Percentiles rank a stretch among this genome's conserved stretches.
phyloP scores from a whole-genome alignment of 2,329 filamentous ascomycete genomes.

The Dryadomyces quercivorus region DNA sequence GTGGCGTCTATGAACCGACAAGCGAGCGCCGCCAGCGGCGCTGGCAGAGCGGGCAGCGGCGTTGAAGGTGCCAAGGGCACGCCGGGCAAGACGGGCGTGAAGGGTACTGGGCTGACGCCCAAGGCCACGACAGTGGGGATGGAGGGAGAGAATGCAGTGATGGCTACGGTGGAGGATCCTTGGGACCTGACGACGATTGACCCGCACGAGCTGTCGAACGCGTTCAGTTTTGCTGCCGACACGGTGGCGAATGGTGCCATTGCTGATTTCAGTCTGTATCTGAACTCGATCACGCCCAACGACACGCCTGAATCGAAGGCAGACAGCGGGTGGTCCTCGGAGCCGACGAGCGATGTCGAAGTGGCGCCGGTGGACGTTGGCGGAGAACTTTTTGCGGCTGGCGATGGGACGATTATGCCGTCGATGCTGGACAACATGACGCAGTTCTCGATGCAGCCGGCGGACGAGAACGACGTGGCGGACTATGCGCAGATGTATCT shows the following conservation, averaged over 20 bases:
- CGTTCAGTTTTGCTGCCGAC: conserved; percentile 26
- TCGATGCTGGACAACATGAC: conserved; percentile 28
- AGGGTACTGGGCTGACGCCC: conserved; percentile 15
- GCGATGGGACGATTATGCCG: conserved; percentile 32
- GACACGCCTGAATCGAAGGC: conserved; percentile 54
- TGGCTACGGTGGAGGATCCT: conserved; percentile 11
- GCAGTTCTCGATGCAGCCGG: conserved; percentile 20
- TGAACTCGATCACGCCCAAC: conserved; percentile 41
- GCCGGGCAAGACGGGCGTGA: conserved; percentile 16
- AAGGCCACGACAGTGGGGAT: conserved; percentile 15
- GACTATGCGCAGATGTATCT: conserved; percentile 9
- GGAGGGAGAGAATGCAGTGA: conserved; percentile 14
- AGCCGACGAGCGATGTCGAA: conserved; percentile 52
- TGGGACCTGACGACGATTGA: conserved; percentile 35
- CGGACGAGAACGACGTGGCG: conserved; percentile 14
- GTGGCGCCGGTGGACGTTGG: conserved; percentile 37
- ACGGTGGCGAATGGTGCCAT: conserved; percentile 32
- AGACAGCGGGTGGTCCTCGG: conserved; percentile 40
- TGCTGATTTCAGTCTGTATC: conserved; percentile 40
- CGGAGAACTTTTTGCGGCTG: conserved; percentile 34
- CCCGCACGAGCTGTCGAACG: conserved; percentile 34
- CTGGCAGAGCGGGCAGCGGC: conserved; percentile 23
- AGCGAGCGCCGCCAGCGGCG: conserved; percentile 26
- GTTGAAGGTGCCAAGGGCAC: conserved; percentile 3
- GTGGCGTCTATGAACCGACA: conserved; percentile 39